Evolutionary conservation across 352 stramenopile genomes (phyloP).

Genomic region (Saprolegnia diclina): DNA sequence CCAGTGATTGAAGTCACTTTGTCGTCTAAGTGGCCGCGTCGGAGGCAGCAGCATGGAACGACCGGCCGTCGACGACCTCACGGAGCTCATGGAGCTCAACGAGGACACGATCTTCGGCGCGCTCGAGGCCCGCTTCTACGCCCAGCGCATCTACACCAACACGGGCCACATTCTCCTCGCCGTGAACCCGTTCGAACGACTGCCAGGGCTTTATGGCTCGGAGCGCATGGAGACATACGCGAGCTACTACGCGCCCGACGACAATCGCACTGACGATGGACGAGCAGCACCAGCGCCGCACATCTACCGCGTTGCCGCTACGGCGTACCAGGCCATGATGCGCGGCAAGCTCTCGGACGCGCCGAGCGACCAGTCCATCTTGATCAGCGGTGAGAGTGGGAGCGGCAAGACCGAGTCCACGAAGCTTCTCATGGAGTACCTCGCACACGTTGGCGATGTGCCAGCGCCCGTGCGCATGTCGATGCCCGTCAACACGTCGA

Average conservation of each 20-base stretch:
- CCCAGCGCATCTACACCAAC: slow-evolving; percentile 83
- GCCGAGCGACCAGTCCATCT: slow-evolving; percentile 68
- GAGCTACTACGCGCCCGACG: slow-evolving; percentile 28
- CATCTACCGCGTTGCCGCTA: slow-evolving; percentile 78
- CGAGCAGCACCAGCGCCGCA: slow-evolving; percentile 50
- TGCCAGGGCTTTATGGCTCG: slow-evolving; percentile 55
- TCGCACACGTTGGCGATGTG: slow-evolving; percentile 62
- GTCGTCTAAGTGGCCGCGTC: background rate
- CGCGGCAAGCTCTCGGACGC: slow-evolving; percentile 41
- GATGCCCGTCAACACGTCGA: background rate
- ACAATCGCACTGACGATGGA: background rate
- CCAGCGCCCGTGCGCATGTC: slow-evolving; percentile 41
- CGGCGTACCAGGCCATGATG: slow-evolving; percentile 79
- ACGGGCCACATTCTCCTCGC: slow-evolving; percentile 74
- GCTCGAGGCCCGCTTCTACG: slow-evolving; percentile 60
- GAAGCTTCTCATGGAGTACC: slow-evolving; percentile 86
- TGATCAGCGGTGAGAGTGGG: slow-evolving; percentile 81
- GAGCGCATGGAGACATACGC: slow-evolving; percentile 49
- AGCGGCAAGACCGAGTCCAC: slow-evolving; percentile 87
- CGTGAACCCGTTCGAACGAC: slow-evolving; percentile 79
- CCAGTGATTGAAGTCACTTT: slow-evolving; percentile 2
- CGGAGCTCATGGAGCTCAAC: slow-evolving; percentile 69
- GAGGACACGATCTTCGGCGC: slow-evolving; percentile 59
- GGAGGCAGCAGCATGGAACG: slow-evolving; percentile 22
- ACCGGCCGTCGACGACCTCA: slow-evolving; percentile 77